Evolutionary conservation across 768 basidiomycete genomes (phyloP), one percentile per base, ranked within the genome.

Genomic region (Lepiota subincarnata): DNA sequence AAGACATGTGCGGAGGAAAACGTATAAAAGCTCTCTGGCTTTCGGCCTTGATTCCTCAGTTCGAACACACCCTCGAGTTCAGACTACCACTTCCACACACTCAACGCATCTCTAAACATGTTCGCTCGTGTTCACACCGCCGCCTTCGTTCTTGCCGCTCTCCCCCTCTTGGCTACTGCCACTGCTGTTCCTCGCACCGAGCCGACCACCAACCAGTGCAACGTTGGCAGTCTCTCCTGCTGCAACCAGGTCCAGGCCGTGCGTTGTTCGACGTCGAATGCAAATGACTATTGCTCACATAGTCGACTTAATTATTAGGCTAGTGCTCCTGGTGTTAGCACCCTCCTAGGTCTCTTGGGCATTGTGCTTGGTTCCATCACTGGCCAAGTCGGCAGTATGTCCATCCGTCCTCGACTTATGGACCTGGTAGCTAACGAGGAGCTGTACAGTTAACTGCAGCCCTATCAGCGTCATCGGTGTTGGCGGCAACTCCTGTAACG

Each of bases 231-330:
- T 20, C 2, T 64, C 5, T 42, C 48, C 35, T 66, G 64, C 57
- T 66, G 64, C 58, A 57, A 63, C 55, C 18, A 31, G n/a, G 48
- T 64, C 10, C 59, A 60, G 28, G 12, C 20, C 26, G 63, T 62
- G 45, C 35, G 59, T 45, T 31, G 7, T 31, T 31, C 31, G 31
- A 31, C 31, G 31, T 8, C 22, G 12, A 50, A 26, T 24, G 24
- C 24, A 24, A 5, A 24, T 24, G 24, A 24, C 24, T 2, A 2
- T 24, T 24, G 24, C 24, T 24, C 5, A 16, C 50, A 4, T 2
- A 31, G n/a, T n/a, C 8, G 7, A 31, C 31, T 11, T 31, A 11
- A 31, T 11, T 2, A 31, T 8, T 31, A 31, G 31, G 67, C 66
- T 50, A 62, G 64, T 58, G 52, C 37, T 34, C 62, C 62, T 40